These are phyloP conservation scores for Aegilops speltoides DNA, from an alignment of 176 grass and related monocot genomes.

Conservation along the genomic window DNA sequence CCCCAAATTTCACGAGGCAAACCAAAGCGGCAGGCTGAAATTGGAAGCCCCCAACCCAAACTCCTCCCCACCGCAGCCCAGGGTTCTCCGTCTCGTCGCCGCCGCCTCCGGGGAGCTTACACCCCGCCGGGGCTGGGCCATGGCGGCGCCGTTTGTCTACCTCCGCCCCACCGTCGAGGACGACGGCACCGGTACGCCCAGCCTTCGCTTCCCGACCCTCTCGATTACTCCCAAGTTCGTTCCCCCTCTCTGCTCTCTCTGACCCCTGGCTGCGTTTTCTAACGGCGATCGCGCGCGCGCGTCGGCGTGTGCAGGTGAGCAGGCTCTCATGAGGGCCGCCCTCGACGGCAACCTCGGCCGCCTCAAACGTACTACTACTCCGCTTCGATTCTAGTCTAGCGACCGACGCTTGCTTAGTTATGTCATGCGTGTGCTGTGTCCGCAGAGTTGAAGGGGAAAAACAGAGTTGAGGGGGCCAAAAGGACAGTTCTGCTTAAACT, in stretches of 20 bases:
- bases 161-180: background rate
- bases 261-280: background rate
- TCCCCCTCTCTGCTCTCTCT: background rate
- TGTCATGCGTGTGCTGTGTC: background rate
- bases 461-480: no score
- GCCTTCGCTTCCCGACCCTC: background rate
- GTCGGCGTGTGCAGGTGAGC: background rate
- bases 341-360: background rate
- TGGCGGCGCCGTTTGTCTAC: slow-evolving; percentile 3
- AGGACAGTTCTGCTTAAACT: no score
- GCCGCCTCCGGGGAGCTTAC: background rate
- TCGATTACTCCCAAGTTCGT: background rate
- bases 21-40: background rate
- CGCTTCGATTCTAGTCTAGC: background rate
- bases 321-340: background rate
- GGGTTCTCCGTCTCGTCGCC: background rate
- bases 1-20: background rate
- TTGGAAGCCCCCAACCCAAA: background rate
- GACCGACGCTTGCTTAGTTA: no score
- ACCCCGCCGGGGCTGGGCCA: background rate
- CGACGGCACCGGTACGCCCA: background rate
- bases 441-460: no score
- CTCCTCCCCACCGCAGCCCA: background rate
- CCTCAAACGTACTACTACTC: background rate
- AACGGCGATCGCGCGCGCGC: background rate